Evolutionary conservation across 768 basidiomycete species (phyloP), one percentile per base, ranked within the genome.

Genomic region (Serendipita indica): DNA sequence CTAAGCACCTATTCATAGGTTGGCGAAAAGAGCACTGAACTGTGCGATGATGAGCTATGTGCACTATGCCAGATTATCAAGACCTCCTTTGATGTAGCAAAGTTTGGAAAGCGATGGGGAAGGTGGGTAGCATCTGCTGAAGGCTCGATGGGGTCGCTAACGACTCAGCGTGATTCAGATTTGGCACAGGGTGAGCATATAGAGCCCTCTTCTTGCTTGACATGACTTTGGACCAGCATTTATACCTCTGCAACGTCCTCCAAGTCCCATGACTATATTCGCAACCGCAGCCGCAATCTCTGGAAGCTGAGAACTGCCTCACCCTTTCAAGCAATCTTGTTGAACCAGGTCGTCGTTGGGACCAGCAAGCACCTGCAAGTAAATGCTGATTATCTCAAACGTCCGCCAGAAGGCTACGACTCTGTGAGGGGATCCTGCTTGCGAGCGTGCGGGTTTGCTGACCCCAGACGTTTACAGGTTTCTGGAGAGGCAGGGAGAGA

Each of bases 201-300:
- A n/a, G n/a, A n/a, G n/a, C n/a, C 5, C 16, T 25, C 18, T 43
- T n/a, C 16, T n/a, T n/a, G 18, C 18, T 39, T 39, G 16, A 1
- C 41, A 25, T n/a, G 41, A 43, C 16, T 6, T 43, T 43, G 7
- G 16, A 73, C 71, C 3, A 82, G 83, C 3, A 82, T 85, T 39
- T 85, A 85, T 65, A 80, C 79, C 1, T 81, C 80, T 13, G 65
- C 77, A 1, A 82, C 81, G 64, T 83, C 83, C 13, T 83, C 82
- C 3, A 84, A 54, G 67, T 82, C 83, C 33, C 81, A 84, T 60
- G 82, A 84, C 64, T 85, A 84, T 64, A 68, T 72, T 22, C 60
- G 65, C 39, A 82, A 76, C 62, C 66, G 69, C 13, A 71, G 75
- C 22, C 67, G 73, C 39, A 66, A 70, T 27, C 12, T 32, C 20